Evolutionary conservation across 495 filamentous ascomycete species (phyloP).

Genomic region (Penicillium herquei): DNA sequence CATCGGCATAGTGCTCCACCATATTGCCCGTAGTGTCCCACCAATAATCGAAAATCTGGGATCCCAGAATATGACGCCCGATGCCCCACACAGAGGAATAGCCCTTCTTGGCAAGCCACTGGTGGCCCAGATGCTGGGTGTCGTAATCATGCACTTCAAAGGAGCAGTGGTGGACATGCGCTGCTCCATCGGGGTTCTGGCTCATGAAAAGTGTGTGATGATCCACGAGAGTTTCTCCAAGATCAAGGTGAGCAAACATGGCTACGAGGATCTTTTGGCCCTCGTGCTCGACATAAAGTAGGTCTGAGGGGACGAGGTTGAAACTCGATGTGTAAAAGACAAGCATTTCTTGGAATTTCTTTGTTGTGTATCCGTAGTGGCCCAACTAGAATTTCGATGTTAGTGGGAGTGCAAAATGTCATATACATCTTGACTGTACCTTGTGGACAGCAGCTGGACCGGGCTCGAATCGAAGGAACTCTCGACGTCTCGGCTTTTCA

Average conservation of each 20-base stretch:
- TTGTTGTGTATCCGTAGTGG: slow-evolving; percentile 66
- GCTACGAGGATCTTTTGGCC: slow-evolving; percentile 47
- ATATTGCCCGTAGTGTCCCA: slow-evolving; percentile 61
- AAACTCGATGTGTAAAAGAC: slow-evolving; percentile 66
- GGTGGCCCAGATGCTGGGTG: slow-evolving; percentile 69
- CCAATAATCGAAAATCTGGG: slow-evolving; percentile 80
- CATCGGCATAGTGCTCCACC: slow-evolving; percentile 71
- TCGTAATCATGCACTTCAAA: slow-evolving; percentile 80
- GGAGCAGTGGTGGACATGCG: slow-evolving; percentile 68
- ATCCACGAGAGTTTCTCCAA: slow-evolving; percentile 58
- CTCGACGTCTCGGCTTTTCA: slow-evolving; percentile 29
- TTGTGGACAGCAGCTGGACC: slow-evolving; percentile 72
- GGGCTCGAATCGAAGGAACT: slow-evolving; percentile 38
- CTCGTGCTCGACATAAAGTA: slow-evolving; percentile 26
- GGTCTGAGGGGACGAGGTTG: slow-evolving; percentile 58
- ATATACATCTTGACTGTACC: slow-evolving; percentile 4
- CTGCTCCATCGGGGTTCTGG: slow-evolving; percentile 37
- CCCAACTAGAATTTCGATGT: slow-evolving; percentile 45
- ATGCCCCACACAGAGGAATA: slow-evolving; percentile 73
- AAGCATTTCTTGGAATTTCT: slow-evolving; percentile 54
- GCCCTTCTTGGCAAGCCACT: slow-evolving; percentile 62
- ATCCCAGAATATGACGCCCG: slow-evolving; percentile 70
- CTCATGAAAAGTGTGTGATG: slow-evolving; percentile 75
- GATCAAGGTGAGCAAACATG: slow-evolving; percentile 64
- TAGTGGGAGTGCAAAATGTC: not conserved